A percentile compares a stretch with the other conserved stretches of the same genome.
These are phyloP conservation scores for Metschnikowia rubicola DNA, from an alignment of 805 yeast species.

Conservation along the genomic window DNA sequence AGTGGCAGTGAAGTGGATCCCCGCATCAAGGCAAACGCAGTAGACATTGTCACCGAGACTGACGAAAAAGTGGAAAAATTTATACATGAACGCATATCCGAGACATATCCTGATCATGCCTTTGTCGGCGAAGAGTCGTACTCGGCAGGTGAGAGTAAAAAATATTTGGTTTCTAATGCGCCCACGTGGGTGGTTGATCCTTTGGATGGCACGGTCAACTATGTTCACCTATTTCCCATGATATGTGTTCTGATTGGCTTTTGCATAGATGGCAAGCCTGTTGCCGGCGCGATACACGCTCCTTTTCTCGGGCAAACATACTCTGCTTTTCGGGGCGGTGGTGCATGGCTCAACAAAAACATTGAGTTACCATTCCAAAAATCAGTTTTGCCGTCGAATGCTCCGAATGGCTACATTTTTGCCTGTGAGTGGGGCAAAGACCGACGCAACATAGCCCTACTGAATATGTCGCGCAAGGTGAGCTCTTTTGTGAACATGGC, in stretches of 20 bases:
- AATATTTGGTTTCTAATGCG: slow-evolving; percentile 11
- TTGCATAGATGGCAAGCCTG: slow-evolving; percentile 13
- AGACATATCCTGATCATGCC: slow-evolving; percentile 11
- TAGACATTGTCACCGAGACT: slow-evolving; percentile 16
- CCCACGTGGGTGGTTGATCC: slow-evolving; percentile 19
- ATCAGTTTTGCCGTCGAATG: slow-evolving; percentile 6
- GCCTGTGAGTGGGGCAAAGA: slow-evolving; percentile 20
- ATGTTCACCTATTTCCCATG: slow-evolving; percentile 19
- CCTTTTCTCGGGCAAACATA: slow-evolving; percentile 14
- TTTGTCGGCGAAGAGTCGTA: slow-evolving; percentile 18
- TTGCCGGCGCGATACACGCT: slow-evolving; percentile 16
- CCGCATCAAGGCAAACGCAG: slow-evolving; percentile 13
- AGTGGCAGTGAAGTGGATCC: neutral
- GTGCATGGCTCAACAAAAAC: slow-evolving; percentile 14
- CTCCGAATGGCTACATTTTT: slow-evolving; percentile 17
- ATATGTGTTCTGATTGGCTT: slow-evolving; percentile 16
- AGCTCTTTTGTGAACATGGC: slow-evolving; percentile 15
- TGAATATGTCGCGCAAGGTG: slow-evolving; percentile 12
- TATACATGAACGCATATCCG: slow-evolving; percentile 7
- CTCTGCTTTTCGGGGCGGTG: slow-evolving; percentile 14
- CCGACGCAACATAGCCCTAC: slow-evolving; percentile 8
- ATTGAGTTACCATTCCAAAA: slow-evolving; percentile 10
- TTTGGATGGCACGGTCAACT: slow-evolving; percentile 17
- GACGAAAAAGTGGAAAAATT: slow-evolving; percentile 14
- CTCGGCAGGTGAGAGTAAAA: slow-evolving; percentile 11